A percentile compares a stretch with the other conserved stretches of the same genome.
phyloP scores from a whole-genome alignment of 805 yeast species.

The Spathaspora sp. region DNA sequence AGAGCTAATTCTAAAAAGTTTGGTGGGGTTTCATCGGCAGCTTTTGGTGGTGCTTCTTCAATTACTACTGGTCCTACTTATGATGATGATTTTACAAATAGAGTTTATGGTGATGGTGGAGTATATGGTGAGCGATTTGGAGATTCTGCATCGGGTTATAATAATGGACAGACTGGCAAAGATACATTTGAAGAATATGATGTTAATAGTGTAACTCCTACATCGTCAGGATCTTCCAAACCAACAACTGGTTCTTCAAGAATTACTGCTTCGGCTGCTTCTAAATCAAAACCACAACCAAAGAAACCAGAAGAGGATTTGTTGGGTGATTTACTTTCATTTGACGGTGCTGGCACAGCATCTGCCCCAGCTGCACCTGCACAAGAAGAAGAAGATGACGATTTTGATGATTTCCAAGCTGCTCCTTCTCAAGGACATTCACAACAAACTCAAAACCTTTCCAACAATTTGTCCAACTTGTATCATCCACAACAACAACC shows the following conservation, averaged over 20 bases:
- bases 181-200: constrained; percentile 62
- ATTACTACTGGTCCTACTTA: constrained; percentile 22
- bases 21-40: constrained; percentile 63
- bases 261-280: constrained; percentile 26
- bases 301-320: constrained; percentile 43
- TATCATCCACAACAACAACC: constrained; percentile 14
- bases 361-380: constrained; percentile 16
- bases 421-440: constrained; percentile 36
- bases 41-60: constrained; percentile 49
- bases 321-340: constrained; percentile 44
- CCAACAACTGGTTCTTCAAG: constrained; percentile 37
- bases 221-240: constrained; percentile 22
- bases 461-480: constrained; percentile 14
- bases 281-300: constrained; percentile 26
- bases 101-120: constrained; percentile 72
- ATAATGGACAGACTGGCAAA: constrained; percentile 29
- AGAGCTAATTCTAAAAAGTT: constrained; percentile 79
- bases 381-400: constrained; percentile 44
- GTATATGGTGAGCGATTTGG: constrained; percentile 65
- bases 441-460: constrained; percentile 6
- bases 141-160: constrained; percentile 47
- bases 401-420: constrained; percentile 81
- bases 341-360: constrained; percentile 29
- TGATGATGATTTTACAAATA: constrained; percentile 47
- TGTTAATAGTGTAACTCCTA: constrained; percentile 25